Conservation (phyloP, 331 rosid genomes). For the Dryas integrifolia region DNA sequence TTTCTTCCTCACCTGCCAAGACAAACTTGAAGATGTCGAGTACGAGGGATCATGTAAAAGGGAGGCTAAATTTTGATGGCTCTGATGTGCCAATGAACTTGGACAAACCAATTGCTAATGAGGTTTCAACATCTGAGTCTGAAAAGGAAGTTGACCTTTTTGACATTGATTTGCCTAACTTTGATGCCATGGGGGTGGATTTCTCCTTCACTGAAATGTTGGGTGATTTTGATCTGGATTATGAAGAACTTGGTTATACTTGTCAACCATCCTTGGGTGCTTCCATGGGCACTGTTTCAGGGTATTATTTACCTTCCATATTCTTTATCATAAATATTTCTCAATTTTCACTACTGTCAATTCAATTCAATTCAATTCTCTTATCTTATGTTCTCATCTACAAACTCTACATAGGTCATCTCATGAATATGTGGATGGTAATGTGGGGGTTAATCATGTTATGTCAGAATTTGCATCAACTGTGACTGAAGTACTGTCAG, state of each 20-base stretch:
- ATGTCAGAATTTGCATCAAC: slow-evolving; percentile 59
- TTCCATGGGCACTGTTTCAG: slow-evolving; percentile 45
- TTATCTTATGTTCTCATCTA: slow-evolving; percentile 16
- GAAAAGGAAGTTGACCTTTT: slow-evolving; percentile 46
- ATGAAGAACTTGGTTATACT: slow-evolving; percentile 50
- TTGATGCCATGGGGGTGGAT: slow-evolving; percentile 56
- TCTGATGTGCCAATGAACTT: slow-evolving; percentile 38
- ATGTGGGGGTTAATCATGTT: slow-evolving; percentile 33
- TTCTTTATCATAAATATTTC: neutral
- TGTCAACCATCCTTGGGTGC: slow-evolving; percentile 37
- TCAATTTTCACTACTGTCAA: neutral
- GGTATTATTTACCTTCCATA: slow-evolving; percentile 45
- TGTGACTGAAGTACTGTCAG: slow-evolving; percentile 45
- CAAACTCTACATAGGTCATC: slow-evolving; percentile 39
- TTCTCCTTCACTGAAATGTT: slow-evolving; percentile 65
- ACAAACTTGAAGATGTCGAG: slow-evolving; percentile 34
- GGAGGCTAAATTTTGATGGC: slow-evolving; percentile 67
- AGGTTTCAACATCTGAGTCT: slow-evolving; percentile 41
- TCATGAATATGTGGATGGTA: slow-evolving; percentile 38
- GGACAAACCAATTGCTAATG: slow-evolving; percentile 34
- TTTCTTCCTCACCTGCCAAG: slow-evolving; percentile 60
- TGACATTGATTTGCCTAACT: slow-evolving; percentile 50
- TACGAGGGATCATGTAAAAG: slow-evolving; percentile 66
- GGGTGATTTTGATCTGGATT: slow-evolving; percentile 51
- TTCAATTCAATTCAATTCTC: slow-evolving; percentile 5